Evolutionary conservation across 331 rosid species (phyloP).

Genomic region (Erythrophleum ivorense): DNA sequence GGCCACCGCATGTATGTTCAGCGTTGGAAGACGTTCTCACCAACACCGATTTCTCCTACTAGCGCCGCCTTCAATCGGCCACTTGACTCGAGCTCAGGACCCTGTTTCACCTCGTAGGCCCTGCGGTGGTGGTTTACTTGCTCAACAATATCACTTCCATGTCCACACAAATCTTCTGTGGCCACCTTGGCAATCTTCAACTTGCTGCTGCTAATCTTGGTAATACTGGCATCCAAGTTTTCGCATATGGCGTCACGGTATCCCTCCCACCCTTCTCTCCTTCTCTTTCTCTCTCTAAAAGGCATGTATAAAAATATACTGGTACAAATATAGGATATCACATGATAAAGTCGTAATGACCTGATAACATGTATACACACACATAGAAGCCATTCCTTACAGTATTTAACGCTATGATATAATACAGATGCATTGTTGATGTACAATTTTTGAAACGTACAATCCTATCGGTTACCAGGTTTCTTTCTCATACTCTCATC

Average conservation of each 20-base stretch:
- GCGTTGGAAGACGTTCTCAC: constrained; percentile 54
- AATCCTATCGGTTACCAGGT: too few relatives aligned
- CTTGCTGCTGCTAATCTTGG: constrained; percentile 69
- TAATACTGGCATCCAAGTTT: constrained; percentile 64
- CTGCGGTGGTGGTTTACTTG: constrained; percentile 62
- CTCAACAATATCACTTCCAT: constrained; percentile 55
- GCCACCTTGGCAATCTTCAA: constrained; percentile 73
- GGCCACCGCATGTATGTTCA: constrained; percentile 31
- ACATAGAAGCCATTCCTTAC: too few relatives aligned
- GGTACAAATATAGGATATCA: too few relatives aligned
- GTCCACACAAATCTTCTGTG: constrained; percentile 64
- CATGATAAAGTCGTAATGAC: neutral
- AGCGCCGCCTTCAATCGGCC: constrained; percentile 40
- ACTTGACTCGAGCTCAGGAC: constrained; percentile 45
- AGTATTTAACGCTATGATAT: too few relatives aligned
- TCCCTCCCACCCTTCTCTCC: too few relatives aligned
- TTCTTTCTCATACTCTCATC: too few relatives aligned
- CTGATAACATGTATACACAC: too few relatives aligned
- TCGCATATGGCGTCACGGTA: constrained; percentile 72
- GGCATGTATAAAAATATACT: neutral
- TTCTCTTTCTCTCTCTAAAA: neutral
- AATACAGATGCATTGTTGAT: too few relatives aligned
- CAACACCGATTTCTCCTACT: constrained; percentile 34
- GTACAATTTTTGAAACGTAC: too few relatives aligned
- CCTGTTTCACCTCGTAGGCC: constrained; percentile 53